Conservation (phyloP, 140 eudicot genomes). For the Senecio squalidus region DNA sequence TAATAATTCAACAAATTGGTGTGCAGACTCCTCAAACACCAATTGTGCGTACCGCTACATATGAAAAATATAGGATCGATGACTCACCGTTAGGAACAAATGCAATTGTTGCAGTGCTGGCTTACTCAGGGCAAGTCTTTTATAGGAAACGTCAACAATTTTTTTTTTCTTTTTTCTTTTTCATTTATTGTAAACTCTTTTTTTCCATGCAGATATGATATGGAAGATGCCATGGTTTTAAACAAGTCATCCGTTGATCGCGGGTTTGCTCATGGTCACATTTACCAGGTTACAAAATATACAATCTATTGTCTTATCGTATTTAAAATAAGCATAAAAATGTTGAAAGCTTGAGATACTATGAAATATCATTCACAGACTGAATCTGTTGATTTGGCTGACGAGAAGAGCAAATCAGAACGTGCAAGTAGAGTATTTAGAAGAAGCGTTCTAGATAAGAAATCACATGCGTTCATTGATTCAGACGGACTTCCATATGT, state of each 20-base stretch:
- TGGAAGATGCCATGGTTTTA: conserved; percentile 99
- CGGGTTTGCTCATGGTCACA: conserved; percentile 86
- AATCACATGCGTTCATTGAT: conserved; percentile 56
- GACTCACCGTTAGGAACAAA: conserved; percentile 92
- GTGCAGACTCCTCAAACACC: conserved; percentile 97
- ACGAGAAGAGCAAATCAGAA: conserved; percentile 39
- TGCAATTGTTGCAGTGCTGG: conserved; percentile 97
- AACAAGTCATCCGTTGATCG: conserved; percentile 96
- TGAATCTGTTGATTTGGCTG: conserved; percentile 77
- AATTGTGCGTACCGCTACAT: conserved; percentile 77
- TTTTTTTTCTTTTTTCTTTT: not conserved
- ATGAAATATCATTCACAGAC: conserved; percentile 54
- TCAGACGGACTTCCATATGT: conserved; percentile 85
- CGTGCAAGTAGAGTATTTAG: conserved; percentile 39
- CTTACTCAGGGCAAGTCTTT: conserved; percentile 75
- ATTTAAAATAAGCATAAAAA: not conserved
- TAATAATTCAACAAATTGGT: conserved; percentile 12
- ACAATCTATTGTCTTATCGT: not conserved
- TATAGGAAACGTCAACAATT: not conserved
- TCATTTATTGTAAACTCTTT: not conserved
- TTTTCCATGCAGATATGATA: conserved; percentile 64
- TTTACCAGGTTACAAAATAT: conserved; percentile 64
- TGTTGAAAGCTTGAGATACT: not conserved
- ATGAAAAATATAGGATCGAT: conserved; percentile 73
- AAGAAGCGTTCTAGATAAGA: conserved; percentile 45